Base-by-base conservation (phyloP, 192 early-diverging fungal species). In the Podila epicladia region DNA sequence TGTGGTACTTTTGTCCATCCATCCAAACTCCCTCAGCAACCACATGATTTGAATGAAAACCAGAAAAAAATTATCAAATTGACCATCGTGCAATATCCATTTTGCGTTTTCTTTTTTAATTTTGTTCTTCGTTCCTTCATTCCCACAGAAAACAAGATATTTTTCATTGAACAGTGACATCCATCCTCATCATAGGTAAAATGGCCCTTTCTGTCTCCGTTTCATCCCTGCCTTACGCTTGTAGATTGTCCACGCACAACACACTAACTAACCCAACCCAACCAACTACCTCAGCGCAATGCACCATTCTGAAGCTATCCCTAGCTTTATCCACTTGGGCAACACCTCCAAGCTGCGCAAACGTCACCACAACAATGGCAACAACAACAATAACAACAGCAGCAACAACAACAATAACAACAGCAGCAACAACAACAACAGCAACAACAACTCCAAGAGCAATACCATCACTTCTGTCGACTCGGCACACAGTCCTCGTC, bases 311-410 rank as follows among this genome's bases (percentile, higher is more conserved):
- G 17, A 32, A 22, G 70, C 69, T 37, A 37, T 63, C 58, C 75
- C 75, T n/a, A 79, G 69, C 59, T 79, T 79, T 53, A 72, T 79
- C 31, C 70, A 79, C 29, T 20, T 79, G 69, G 75, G 65, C 33
- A 41, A 13, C 62, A 20, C 62, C 5, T 35, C 62, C 22, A 33
- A 62, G 19, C 62, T 15, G 37, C 62, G 20, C 35, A n/a, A 26
- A 33, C 22, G 33, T 32, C 60, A 6, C 37, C 32, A 20, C 35
- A 35, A 33, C 33, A 33, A 33, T 29, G 29, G 29, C 29, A 29
- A 29, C 29, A 29, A 29, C 29, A 29, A 29, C 29, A 29, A 29
- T 3, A 29, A 29, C 7, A n/a, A n/a, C n/a, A n/a, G 29, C 29
- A 29, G 3, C 29, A 29, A 29, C 29, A 29, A 29, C 29, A 29